Conservation (phyloP, 2,329 filamentous ascomycete species). For the Venturia nashicola region DNA sequence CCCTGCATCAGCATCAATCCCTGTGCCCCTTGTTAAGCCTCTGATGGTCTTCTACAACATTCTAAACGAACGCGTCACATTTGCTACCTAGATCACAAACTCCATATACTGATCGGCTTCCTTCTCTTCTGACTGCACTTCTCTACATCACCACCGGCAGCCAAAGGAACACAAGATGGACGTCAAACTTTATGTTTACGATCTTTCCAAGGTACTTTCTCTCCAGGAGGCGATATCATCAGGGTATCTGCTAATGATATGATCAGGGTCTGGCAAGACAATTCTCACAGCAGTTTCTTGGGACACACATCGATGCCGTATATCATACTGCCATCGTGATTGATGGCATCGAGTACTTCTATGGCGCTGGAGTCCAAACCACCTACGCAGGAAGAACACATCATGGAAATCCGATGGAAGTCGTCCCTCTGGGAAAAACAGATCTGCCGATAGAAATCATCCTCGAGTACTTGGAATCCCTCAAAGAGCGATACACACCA, state of each 20-base stretch:
- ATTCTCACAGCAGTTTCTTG: conserved; percentile 48
- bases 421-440: conserved; percentile 62
- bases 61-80: neutral
- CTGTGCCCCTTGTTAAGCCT: neutral
- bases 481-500: conserved; percentile 70
- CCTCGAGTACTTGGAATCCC: conserved; percentile 73
- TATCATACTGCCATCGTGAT: conserved; percentile 91
- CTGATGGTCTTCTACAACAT: neutral
- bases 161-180: conserved; percentile 25
- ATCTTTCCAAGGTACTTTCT: conserved; percentile 30
- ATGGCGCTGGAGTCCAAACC: conserved; percentile 75
- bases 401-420: conserved; percentile 71
- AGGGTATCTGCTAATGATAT: conserved; percentile 1
- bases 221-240: neutral
- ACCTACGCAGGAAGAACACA: conserved; percentile 74
- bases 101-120: neutral
- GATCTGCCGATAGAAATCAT: conserved; percentile 70
- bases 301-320: conserved; percentile 67
- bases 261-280: conserved; percentile 41
- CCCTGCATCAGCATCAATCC: neutral
- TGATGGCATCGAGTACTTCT: conserved; percentile 77
- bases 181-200: conserved; percentile 39
- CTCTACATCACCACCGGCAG: neutral
- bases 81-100: neutral
- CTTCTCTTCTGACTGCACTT: neutral